Base-by-base conservation (phyloP, 148 eudicot species). In the Chenopodium formosanum region DNA sequence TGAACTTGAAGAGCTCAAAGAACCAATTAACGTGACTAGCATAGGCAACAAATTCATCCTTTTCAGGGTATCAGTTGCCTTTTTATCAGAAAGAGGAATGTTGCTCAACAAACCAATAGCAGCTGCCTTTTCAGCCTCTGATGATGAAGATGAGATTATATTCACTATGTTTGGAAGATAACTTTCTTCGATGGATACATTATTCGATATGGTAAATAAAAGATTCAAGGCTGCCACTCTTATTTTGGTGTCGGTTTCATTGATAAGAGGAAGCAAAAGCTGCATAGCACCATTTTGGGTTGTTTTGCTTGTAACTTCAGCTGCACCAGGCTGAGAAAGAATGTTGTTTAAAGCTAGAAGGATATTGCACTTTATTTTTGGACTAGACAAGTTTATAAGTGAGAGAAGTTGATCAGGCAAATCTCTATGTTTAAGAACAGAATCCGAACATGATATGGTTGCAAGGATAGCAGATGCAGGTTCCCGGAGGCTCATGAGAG, bases 321-420 rank as follows among this genome's bases (percentile, higher is more conserved):
- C 79, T 25, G 90, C 94, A 44, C 85, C 75, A 31, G 88, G 50
- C 85, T 94, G 91, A 9, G 88, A 72, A 70, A 85, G 84, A 71
- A 94, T 91, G 86, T 77, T 89, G 69, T 90, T 88, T 27, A 96
- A 80, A 75, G 98, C 97, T 84, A 88, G 81, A 75, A 96, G 83
- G 47, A 94, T 83, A 81, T 94, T 89, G 65, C 34, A 73, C 76
- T 90, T 95, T 46, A 91, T 87, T 14, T 83, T 85, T 11, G 98
- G 91, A 79, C 89, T 88, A 2, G 95, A 90, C 44, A 94, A 85
- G 85, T 85, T 91, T 14, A 96, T 62, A 66, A 96, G 92, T 0
- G 94, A 94, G 27, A 96, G 90, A 90, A 96, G 91, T 78, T 94
- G 98, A 64, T 87, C 89, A 76, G 92, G 92, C n/a, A 96, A 80